Percentiles rank a stretch among this genome's conserved stretches.
phyloP scores from a whole-genome alignment of 805 yeast genomes.

The Yamadazyma philogaea region DNA sequence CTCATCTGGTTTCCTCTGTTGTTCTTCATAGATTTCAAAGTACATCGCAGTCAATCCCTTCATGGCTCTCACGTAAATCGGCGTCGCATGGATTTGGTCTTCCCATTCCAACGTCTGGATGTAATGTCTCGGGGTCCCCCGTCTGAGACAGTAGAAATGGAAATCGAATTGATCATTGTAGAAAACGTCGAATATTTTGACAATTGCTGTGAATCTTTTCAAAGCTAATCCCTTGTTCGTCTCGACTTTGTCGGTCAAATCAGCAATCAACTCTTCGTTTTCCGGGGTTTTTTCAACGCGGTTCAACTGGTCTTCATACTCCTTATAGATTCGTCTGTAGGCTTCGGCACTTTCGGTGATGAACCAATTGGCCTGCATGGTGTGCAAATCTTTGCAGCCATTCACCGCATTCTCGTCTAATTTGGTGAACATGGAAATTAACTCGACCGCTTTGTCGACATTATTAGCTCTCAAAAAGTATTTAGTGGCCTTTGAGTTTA shows the following conservation, averaged over 20 bases:
- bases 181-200: constrained; percentile 66
- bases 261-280: constrained; percentile 17
- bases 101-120: constrained; percentile 79
- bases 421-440: constrained; percentile 78
- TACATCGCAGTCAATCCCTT: constrained; percentile 60
- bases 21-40: constrained; percentile 37
- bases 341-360: constrained; percentile 82
- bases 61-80: constrained; percentile 69
- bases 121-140: constrained; percentile 87
- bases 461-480: constrained; percentile 75
- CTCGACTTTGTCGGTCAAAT: constrained; percentile 41
- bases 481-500: constrained; percentile 84
- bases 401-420: constrained; percentile 71
- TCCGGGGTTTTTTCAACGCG: constrained; percentile 23
- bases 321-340: constrained; percentile 55
- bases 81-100: constrained; percentile 64
- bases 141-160: constrained; percentile 87
- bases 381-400: constrained; percentile 82
- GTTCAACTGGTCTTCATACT: constrained; percentile 19
- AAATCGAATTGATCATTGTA: constrained; percentile 88
- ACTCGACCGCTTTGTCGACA: constrained; percentile 68
- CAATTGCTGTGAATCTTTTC: constrained; percentile 69
- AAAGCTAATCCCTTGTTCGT: constrained; percentile 67
- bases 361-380: constrained; percentile 92
- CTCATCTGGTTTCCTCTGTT: constrained; percentile 10